Conservation (phyloP, 1,139 yeast genomes). For the Meyerozyma carpophila region DNA sequence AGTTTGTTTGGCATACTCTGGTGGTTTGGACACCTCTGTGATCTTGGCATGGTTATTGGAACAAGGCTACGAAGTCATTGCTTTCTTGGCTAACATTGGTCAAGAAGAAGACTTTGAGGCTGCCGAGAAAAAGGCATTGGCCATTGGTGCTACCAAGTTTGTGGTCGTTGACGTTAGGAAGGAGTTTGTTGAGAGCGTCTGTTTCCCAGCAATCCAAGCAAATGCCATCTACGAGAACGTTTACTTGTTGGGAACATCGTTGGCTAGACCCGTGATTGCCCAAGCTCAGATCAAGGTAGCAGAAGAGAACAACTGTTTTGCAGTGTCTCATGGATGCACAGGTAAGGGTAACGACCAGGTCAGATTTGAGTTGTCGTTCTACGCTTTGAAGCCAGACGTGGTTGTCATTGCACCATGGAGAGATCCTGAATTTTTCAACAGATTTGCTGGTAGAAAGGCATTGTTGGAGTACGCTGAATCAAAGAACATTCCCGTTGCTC, state of each 20-base stretch:
- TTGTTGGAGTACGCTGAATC: conserved; percentile 87
- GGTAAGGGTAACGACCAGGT: conserved; percentile 99
- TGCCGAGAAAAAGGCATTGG: conserved; percentile 92
- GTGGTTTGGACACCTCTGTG: conserved; percentile 97
- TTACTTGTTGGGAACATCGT: conserved; percentile 90
- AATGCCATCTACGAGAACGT: conserved; percentile 98
- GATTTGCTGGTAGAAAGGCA: conserved; percentile 97
- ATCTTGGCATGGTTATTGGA: conserved; percentile 97
- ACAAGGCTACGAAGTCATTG: conserved; percentile 96
- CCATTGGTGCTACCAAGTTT: conserved; percentile 95
- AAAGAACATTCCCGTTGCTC: conserved; percentile 90
- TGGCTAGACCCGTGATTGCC: conserved; percentile 98
- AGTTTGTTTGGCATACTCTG: conserved; percentile 98
- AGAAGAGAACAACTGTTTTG: conserved; percentile 95
- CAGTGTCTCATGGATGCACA: conserved; percentile 98
- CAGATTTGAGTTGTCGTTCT: conserved; percentile 92
- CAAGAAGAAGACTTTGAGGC: conserved; percentile 99
- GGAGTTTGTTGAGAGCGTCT: conserved; percentile 87
- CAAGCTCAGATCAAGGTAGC: conserved; percentile 97
- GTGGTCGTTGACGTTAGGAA: conserved; percentile 92
- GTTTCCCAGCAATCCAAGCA: conserved; percentile 95
- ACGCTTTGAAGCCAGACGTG: conserved; percentile 96
- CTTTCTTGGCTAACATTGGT: conserved; percentile 96
- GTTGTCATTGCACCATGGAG: conserved; percentile 99
- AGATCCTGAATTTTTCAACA: conserved; percentile 87